These are phyloP conservation scores for Lentinus brumalis DNA, from an alignment of 768 basidiomycete genomes.

Conservation along the genomic window DNA sequence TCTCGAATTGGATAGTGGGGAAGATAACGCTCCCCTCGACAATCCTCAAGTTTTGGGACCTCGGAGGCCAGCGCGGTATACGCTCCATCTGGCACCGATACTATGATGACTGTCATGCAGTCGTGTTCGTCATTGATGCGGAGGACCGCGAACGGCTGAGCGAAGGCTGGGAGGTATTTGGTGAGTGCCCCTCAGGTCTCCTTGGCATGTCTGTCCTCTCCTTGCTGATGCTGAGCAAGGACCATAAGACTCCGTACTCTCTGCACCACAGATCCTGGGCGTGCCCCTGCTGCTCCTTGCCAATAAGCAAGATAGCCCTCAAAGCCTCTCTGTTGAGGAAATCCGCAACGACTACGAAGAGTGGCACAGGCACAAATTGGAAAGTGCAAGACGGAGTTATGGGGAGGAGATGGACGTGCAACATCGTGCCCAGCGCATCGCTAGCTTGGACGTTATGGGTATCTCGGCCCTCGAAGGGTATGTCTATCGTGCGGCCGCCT, in stretches of 20 bases:
- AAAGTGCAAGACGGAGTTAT: slow-evolving; percentile 60
- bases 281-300: slow-evolving; percentile 90
- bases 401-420: slow-evolving; percentile 34
- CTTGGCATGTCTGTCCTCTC: background rate
- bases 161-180: slow-evolving; percentile 98
- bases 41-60: slow-evolving; percentile 94
- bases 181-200: slow-evolving; percentile 46
- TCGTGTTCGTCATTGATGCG: slow-evolving; percentile 94
- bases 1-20: slow-evolving; percentile 58
- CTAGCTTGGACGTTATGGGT: slow-evolving; percentile 73
- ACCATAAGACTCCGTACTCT: slow-evolving; percentile 76
- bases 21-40: slow-evolving; percentile 92
- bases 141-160: slow-evolving; percentile 84
- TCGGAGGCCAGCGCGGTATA: slow-evolving; percentile 94
- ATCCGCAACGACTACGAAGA: slow-evolving; percentile 88
- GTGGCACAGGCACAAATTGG: slow-evolving; percentile 78
- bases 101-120: slow-evolving; percentile 96
- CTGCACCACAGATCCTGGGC: slow-evolving; percentile 85
- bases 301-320: slow-evolving; percentile 91
- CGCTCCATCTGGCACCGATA: slow-evolving; percentile 93
- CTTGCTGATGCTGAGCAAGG: slow-evolving; percentile 26
- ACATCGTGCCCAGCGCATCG: slow-evolving; percentile 40
- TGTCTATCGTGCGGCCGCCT: slow-evolving; percentile 20
- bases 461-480: slow-evolving; percentile 91
- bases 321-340: slow-evolving; percentile 83